Evolutionary conservation across 73 alveolate genomes (phyloP), one percentile per base, ranked within the genome.

Genomic region (Paramecium pentaurelia): DNA sequence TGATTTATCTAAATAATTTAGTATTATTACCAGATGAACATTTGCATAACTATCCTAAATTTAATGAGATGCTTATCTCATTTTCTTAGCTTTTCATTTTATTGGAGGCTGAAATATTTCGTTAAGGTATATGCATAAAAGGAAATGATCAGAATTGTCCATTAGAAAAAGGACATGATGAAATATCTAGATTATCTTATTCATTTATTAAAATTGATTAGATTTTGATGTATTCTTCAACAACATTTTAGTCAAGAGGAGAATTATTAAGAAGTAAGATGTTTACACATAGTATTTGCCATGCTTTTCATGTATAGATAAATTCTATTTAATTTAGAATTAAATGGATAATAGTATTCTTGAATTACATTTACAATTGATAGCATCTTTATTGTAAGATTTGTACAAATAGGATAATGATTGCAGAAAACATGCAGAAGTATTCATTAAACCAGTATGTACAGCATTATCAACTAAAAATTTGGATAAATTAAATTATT

Each of bases 401-500:
- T 73, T 73, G 12, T 38, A 34, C 18, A 40, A 73, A 37, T 40
- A 73, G 18, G 60, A 34, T n/a, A 73, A 73, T 73, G 87, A 73
- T 73, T 73, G 87, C 18, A 32, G 60, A 20, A 73, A 73, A 73
- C 87, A 73, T 73, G 87, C 87, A 12, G 60, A 73, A 73, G 60
- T 73, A 14, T 73, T 36, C 37, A 73, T 73, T 30, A 34, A 73
- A 2, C 87, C 87, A 0, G 60, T 73, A 7, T 73, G 87, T 73
- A 37, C 38, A n/a, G 87, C 87, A 11, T 16, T 73, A n/a, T 73
- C 22, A 37, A 73, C 60, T 6, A 34, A 34, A 37, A 73, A 73
- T 73, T 36, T 22, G 18, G 60, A 73, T 30, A 73, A 73, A 73
- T 73, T 73, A 73, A 37, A 73, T 37, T 34, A 73, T 8, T 30